These are phyloP conservation scores for Naganishia sp. DNA, from an alignment of 1,284 basidiomycete genomes.

Conservation along the genomic window DNA sequence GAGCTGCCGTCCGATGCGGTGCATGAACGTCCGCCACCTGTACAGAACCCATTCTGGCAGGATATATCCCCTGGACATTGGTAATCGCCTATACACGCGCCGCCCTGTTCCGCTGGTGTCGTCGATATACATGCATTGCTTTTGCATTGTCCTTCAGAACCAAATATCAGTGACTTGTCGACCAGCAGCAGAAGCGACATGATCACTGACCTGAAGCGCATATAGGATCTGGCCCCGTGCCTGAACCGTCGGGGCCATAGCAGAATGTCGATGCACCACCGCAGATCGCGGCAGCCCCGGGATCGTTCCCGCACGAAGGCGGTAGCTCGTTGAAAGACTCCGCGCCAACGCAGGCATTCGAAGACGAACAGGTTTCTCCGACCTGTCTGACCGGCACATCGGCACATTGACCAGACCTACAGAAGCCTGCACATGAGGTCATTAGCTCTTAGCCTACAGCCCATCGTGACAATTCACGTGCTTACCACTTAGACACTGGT, in stretches of 20 bases:
- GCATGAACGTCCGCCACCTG: not conserved
- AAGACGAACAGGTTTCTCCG: no score
- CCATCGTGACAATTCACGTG: no score
- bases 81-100: not conserved
- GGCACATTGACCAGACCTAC: no score
- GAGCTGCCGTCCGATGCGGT: not conserved
- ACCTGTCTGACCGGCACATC: no score
- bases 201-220: conserved; percentile 10
- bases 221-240: not conserved
- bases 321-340: not conserved
- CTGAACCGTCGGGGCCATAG: not conserved
- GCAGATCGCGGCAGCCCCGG: not conserved
- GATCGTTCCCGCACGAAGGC: not conserved
- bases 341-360: not conserved
- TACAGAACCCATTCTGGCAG: not conserved
- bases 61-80: not conserved
- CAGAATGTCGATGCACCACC: conserved; percentile 7
- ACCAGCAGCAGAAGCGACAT: not conserved
- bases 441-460: no score
- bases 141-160: not conserved
- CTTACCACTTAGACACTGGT: not conserved
- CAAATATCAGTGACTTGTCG: not conserved
- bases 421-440: no score
- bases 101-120: not conserved
- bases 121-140: not conserved